A percentile compares a stretch with the other conserved stretches of the same genome.
Conservation (phyloP, 331 rosid species). For the Pyracantha coccinea region DNA sequence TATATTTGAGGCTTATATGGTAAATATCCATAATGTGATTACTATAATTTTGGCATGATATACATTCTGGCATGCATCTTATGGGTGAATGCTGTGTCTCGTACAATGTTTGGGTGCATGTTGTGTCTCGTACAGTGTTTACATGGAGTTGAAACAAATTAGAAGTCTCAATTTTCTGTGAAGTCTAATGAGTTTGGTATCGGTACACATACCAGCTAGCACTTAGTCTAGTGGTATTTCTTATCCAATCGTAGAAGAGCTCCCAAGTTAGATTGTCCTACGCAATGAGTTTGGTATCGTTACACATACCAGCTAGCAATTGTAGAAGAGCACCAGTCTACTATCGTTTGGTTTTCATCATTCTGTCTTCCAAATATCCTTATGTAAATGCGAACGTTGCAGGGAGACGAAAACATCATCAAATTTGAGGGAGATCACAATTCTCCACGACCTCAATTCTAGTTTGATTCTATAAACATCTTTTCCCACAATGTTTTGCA, state of each 20-base stretch:
- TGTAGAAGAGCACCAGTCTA: too few species aligned
- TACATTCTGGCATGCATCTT: too few species aligned
- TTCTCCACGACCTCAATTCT: constrained; percentile 92
- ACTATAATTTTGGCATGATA: neutral
- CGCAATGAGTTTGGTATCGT: too few species aligned
- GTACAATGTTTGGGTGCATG: too few species aligned
- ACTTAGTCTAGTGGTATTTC: neutral
- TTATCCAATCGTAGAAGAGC: neutral
- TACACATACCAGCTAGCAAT: too few species aligned
- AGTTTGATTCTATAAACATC: constrained; percentile 80
- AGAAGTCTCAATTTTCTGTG: neutral
- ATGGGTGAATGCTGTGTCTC: too few species aligned
- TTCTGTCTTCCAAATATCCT: neutral
- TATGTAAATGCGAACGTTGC: constrained; percentile 8
- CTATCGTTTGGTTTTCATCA: neutral
- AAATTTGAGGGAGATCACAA: constrained; percentile 99
- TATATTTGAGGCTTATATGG: constrained; percentile 80
- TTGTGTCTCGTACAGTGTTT: neutral
- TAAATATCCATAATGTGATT: constrained; percentile 18
- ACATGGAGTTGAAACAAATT: neutral
- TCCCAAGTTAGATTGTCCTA: neutral
- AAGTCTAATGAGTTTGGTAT: neutral
- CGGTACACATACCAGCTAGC: neutral
- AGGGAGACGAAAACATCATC: constrained; percentile 91
- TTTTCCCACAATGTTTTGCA: constrained; percentile 86